These are phyloP conservation scores for Linnemannia schmuckeri DNA, from an alignment of 192 early-diverging fungal species.

Conservation along the genomic window DNA sequence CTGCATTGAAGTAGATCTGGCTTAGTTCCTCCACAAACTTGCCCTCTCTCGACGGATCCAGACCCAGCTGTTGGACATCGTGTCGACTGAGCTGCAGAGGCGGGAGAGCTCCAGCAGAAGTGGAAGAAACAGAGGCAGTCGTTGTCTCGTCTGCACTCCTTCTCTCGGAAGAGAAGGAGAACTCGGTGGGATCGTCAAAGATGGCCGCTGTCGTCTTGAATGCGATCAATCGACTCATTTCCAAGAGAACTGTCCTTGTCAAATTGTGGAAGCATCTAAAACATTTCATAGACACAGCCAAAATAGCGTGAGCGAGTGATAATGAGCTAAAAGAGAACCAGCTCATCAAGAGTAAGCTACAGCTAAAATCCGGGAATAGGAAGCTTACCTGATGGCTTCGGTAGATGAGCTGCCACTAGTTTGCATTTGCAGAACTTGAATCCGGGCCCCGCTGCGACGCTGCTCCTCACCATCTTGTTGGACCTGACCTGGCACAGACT, in stretches of 20 bases:
- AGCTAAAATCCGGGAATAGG: not conserved
- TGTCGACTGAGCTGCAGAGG: slow-evolving; percentile 15
- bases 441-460: slow-evolving; percentile 6
- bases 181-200: slow-evolving; percentile 22
- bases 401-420: slow-evolving; percentile 41
- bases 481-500: slow-evolving; percentile 24
- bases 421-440: slow-evolving; percentile 13
- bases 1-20: slow-evolving; percentile 59
- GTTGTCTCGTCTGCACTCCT: not conserved
- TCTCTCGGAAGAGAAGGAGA: not conserved
- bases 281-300: not conserved
- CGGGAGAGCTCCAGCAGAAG: not conserved
- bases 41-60: slow-evolving; percentile 59
- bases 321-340: not conserved
- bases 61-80: slow-evolving; percentile 58
- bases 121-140: not conserved
- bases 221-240: slow-evolving; percentile 39
- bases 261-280: slow-evolving; percentile 60
- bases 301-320: not conserved
- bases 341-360: not conserved
- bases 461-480: slow-evolving; percentile 7
- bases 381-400: slow-evolving; percentile 47
- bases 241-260: slow-evolving; percentile 46
- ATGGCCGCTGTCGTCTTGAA: slow-evolving; percentile 48
- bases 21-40: slow-evolving; percentile 59